These are phyloP conservation scores for Saprolegnia diclina DNA, from an alignment of 352 stramenopile species.

Conservation along the genomic window DNA sequence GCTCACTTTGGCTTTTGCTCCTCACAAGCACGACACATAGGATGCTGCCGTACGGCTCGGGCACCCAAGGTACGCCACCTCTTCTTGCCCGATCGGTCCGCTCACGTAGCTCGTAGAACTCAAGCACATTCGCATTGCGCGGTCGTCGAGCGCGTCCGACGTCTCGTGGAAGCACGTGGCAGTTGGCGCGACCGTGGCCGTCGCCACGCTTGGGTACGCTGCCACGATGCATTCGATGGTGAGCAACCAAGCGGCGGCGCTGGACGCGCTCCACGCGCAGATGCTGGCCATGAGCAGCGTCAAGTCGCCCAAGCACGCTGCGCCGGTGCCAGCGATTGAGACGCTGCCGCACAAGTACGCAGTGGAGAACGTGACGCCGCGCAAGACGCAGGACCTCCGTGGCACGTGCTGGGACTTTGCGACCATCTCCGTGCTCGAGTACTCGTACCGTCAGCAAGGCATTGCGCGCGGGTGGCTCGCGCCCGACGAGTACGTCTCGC, in stretches of 20 bases:
- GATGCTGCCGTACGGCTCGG: slow-evolving; percentile 24
- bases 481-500: slow-evolving; percentile 46
- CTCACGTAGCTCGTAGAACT: slow-evolving; percentile 3
- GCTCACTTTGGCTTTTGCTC: not conserved
- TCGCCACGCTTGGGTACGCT: slow-evolving; percentile 35
- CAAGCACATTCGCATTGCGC: slow-evolving; percentile 19
- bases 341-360: slow-evolving; percentile 50
- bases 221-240: slow-evolving; percentile 41
- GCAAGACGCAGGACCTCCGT: slow-evolving; percentile 65
- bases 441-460: slow-evolving; percentile 57
- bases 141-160: not conserved
- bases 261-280: slow-evolving; percentile 46
- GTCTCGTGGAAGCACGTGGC: slow-evolving; percentile 35
- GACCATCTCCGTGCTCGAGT: slow-evolving; percentile 54
- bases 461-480: slow-evolving; percentile 47
- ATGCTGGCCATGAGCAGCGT: slow-evolving; percentile 37
- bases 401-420: slow-evolving; percentile 70
- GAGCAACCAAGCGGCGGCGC: slow-evolving; percentile 32
- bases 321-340: slow-evolving; percentile 28
- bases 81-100: not conserved
- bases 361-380: slow-evolving; percentile 45
- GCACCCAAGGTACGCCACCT: slow-evolving; percentile 15
- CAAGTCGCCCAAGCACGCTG: not conserved
- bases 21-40: not conserved
- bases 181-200: slow-evolving; percentile 34